Evolutionary conservation across 2,329 filamentous ascomycete genomes (phyloP), one percentile per base, ranked within the genome.

Genomic region (Epichloe glyceriae): DNA sequence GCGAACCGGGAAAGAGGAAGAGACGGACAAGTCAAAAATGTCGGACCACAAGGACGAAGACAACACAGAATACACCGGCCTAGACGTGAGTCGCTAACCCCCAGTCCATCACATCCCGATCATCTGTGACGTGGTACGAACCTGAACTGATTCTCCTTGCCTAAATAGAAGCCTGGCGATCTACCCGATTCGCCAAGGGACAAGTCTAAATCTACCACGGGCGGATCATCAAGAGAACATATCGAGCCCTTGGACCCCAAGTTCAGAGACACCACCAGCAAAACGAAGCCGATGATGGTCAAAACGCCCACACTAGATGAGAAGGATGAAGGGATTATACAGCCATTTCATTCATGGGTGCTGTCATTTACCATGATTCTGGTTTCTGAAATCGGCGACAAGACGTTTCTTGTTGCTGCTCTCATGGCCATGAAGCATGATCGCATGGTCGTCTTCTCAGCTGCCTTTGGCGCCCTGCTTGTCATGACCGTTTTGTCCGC

Each of bases 381-480:
- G 55, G 85, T 97, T 60, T 96, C 91, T 45, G 93, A 98, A 67
- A 82, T 98, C 60, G 93, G 93, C 56, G 93, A 98, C 78, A 98
- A 98, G 72, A 98, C 93, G 0, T 98, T 98, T 73, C 77, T 98
- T 42, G 88, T 98, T 20, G 93, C 93, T 6, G 91, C 90, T 7
- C 79, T 98, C 17, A 98, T 98, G 93, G 93, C 93, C 12, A 98
- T 98, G 93, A 93, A 95, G 65, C 91, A 98, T 62, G 86, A 93
- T 55, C 85, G 93, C 49, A 73, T 95, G 56, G 78, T 97, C 12
- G 93, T 98, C 54, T 98, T 98, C 70, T 86, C 88, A 2, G 89
- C 93, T 7, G 93, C 93, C n/a, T 91, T 95, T 60, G 82, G 84
- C 49, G 94, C 93, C 10, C 75, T 98, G 44, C 80, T 95, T 53